phyloP scores from a whole-genome alignment of 2,329 filamentous ascomycete genomes.

The Seiridium cupressi region DNA sequence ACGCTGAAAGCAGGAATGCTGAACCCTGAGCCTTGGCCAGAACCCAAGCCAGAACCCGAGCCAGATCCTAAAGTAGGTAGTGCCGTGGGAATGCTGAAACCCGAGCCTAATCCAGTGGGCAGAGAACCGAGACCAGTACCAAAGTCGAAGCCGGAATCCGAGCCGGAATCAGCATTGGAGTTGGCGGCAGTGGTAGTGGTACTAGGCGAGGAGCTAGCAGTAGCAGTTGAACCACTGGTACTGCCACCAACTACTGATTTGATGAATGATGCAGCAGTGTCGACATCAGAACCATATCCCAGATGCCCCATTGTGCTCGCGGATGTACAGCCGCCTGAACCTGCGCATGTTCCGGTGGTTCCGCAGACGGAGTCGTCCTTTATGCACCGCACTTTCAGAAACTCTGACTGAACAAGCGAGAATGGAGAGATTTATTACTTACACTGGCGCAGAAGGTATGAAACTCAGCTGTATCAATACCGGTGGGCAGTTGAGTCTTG shows the following conservation, averaged over 20 bases:
- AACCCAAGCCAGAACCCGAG: conserved; percentile 38
- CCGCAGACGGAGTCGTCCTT: conserved; percentile 10
- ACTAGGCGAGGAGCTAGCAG: background rate
- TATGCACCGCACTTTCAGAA: no score
- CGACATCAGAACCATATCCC: conserved; percentile 12
- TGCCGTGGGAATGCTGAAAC: background rate
- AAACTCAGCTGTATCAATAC: background rate
- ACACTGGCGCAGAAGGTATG: conserved; percentile 13
- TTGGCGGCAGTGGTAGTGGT: background rate
- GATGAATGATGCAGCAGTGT: conserved; percentile 12
- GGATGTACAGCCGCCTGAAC: conserved; percentile 8
- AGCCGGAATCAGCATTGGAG: background rate
- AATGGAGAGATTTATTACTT: background rate
- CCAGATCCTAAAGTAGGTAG: conserved; percentile 43
- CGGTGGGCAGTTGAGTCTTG: conserved; percentile 3
- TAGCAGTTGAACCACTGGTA: background rate
- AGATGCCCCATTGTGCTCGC: conserved; percentile 8
- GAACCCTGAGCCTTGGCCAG: conserved; percentile 30
- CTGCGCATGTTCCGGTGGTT: conserved; percentile 2
- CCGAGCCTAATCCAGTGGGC: background rate
- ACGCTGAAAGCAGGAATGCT: background rate
- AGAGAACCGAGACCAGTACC: no score
- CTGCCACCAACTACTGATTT: conserved; percentile 2
- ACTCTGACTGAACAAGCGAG: background rate
- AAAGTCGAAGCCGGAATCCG: background rate